These are phyloP conservation scores for Ascosphaera apis DNA, from an alignment of 2,329 filamentous ascomycete genomes.

Conservation along the genomic window DNA sequence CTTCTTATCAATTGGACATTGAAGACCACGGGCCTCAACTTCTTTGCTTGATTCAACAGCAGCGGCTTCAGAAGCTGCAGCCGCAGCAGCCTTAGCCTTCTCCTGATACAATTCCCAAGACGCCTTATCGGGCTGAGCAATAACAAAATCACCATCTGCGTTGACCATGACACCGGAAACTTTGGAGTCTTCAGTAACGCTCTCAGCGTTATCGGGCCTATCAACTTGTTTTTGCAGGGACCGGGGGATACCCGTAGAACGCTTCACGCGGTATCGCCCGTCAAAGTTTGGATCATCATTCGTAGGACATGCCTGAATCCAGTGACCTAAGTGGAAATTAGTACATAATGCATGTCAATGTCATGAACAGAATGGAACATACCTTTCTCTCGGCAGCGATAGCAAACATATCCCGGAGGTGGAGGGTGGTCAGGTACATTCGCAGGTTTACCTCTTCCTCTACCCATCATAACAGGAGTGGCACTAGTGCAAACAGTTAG, in stretches of 20 bases:
- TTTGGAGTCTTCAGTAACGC: conserved; percentile 56
- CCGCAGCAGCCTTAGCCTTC: conserved; percentile 68
- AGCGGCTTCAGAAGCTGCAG: conserved; percentile 59
- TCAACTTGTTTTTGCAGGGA: conserved; percentile 92
- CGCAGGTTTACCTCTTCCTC: conserved; percentile 15
- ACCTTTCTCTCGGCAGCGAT: conserved; percentile 83
- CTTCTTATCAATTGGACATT: conserved; percentile 91
- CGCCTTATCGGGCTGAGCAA: conserved; percentile 84
- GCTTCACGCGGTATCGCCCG: conserved; percentile 76
- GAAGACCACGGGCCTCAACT: conserved; percentile 64
- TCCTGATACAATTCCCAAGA: conserved; percentile 95
- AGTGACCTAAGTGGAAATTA: conserved; percentile 40
- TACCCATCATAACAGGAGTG: conserved; percentile 20
- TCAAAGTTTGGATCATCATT: conserved; percentile 95
- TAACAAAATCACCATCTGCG: conserved; percentile 89
- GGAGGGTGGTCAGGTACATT: conserved; percentile 87
- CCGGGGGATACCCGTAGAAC: conserved; percentile 86
- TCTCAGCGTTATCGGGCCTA: conserved; percentile 59
- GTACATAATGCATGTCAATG: conserved; percentile 3
- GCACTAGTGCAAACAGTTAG: conserved; percentile 18
- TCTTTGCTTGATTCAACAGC: conserved; percentile 61
- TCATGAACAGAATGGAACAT: conserved; percentile 5
- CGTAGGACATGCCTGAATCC: conserved; percentile 96
- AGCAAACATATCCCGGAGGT: conserved; percentile 84
- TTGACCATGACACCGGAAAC: conserved; percentile 91